A percentile compares a stretch with the other conserved stretches of the same genome.
phyloP scores from a whole-genome alignment of 495 filamentous ascomycete species.

The Penicillium robsamsonii region DNA sequence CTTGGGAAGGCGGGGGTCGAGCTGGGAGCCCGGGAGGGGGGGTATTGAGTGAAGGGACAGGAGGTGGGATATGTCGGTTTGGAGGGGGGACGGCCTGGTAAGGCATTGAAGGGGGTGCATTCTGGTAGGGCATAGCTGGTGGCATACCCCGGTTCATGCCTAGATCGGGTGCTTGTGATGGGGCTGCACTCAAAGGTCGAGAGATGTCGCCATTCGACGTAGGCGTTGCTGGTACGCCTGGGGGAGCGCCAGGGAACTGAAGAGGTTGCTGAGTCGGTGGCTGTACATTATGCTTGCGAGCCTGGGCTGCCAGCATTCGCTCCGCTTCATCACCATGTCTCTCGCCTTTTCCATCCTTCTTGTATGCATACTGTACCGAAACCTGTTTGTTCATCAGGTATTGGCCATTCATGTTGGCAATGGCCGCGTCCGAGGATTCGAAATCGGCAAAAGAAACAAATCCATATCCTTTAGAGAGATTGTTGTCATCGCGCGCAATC shows the following conservation, averaged over 20 bases:
- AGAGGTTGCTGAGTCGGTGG: constrained; percentile 61
- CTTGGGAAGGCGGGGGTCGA: constrained; percentile 74
- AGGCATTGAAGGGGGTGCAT: constrained; percentile 38
- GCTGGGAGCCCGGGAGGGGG: constrained; percentile 77
- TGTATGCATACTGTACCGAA: constrained; percentile 96
- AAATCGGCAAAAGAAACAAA: constrained; percentile 95
- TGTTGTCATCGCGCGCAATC: constrained; percentile 88
- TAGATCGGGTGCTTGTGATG: constrained; percentile 27
- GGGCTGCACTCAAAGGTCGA: constrained; percentile 40
- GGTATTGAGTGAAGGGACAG: constrained; percentile 51
- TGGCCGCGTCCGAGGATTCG: constrained; percentile 90
- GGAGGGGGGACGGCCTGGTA: constrained; percentile 43
- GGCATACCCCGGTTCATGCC: constrained; percentile 38
- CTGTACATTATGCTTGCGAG: constrained; percentile 88
- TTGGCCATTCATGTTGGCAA: constrained; percentile 91
- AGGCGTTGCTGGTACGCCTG: constrained; percentile 41
- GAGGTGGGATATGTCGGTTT: constrained; percentile 39
- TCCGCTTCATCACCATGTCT: constrained; percentile 94
- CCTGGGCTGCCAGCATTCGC: constrained; percentile 86
- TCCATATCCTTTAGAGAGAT: constrained; percentile 92
- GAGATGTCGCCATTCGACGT: constrained; percentile 56
- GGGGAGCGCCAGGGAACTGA: constrained; percentile 39
- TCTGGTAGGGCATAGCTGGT: constrained; percentile 33
- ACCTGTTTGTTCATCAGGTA: constrained; percentile 96
- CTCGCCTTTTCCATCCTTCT: constrained; percentile 98